phyloP scores from a whole-genome alignment of 2,329 filamentous ascomycete species.

The Fusarium xylarioides region DNA sequence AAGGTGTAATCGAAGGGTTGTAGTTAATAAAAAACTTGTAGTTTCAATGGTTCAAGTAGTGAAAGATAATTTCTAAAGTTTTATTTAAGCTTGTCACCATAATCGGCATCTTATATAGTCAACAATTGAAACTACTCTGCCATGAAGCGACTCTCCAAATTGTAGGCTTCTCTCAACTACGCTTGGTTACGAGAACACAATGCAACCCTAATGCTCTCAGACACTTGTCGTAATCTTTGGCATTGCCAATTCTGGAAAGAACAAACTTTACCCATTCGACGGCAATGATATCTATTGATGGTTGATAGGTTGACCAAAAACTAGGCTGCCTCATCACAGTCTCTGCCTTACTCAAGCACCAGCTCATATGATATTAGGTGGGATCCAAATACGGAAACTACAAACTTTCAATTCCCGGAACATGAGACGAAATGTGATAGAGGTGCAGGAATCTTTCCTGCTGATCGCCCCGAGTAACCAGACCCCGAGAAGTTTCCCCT shows the following conservation, averaged over 20 bases:
- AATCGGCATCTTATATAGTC: not conserved
- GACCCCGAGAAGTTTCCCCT: too few relatives aligned
- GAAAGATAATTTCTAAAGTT: not conserved
- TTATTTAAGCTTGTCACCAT: fast-evolving
- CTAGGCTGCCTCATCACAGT: not conserved
- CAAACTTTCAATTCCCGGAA: not conserved
- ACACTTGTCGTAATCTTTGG: not conserved
- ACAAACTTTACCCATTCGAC: not conserved
- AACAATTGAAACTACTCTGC: fast-evolving
- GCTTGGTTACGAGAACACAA: not conserved
- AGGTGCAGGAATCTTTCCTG: too few relatives aligned
- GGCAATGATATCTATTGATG: not conserved
- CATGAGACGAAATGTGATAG: not conserved
- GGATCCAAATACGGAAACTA: not conserved
- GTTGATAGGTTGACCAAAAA: not conserved
- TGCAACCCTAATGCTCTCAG: not conserved
- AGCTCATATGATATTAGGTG: not conserved
- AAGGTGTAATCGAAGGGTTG: not conserved
- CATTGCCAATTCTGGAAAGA: not conserved
- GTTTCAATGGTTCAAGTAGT: not conserved
- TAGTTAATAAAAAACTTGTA: not conserved
- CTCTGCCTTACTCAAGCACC: not conserved
- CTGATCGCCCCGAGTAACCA: not conserved
- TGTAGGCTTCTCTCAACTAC: too few relatives aligned
- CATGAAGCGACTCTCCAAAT: not conserved